These are phyloP conservation scores for Chlorella sp. DNA, from an alignment of 139 green algal species.

Conservation along the genomic window DNA sequence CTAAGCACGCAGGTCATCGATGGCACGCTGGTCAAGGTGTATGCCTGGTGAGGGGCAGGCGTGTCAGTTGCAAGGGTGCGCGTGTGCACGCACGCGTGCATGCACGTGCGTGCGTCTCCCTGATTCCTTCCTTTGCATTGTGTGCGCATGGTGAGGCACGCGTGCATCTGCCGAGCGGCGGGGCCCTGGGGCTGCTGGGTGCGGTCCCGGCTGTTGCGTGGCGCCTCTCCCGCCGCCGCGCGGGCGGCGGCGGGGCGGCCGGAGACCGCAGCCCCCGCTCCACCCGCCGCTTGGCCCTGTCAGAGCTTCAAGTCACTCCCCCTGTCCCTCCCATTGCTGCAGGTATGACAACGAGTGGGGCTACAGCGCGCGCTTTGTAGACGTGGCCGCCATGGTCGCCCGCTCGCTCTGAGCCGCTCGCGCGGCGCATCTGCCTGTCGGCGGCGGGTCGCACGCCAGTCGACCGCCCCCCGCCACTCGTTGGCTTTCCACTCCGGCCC, in stretches of 20 bases:
- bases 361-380: slow-evolving; percentile 69
- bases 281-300: too few species aligned
- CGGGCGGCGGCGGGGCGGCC: too few species aligned
- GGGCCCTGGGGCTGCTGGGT: too few species aligned
- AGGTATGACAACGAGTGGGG: slow-evolving; percentile 88
- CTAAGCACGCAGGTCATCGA: slow-evolving; percentile 82
- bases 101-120: not conserved
- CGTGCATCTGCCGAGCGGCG: too few species aligned
- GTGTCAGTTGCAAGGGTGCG: not conserved
- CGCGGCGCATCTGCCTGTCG: too few species aligned
- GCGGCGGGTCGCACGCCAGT: too few species aligned
- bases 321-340: not conserved
- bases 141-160: not conserved
- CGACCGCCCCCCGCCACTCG: too few species aligned
- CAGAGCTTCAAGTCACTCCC: not conserved
- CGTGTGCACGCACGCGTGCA: not conserved
- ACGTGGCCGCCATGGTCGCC: slow-evolving; percentile 66
- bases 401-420: not conserved
- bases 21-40: slow-evolving; percentile 82
- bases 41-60: slow-evolving; percentile 58
- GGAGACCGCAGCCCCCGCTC: not conserved
- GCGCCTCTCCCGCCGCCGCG: not conserved
- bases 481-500: too few species aligned
- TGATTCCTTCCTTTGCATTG: not conserved
- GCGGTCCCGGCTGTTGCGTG: not conserved